Evolutionary conservation across 2,329 filamentous ascomycete genomes (phyloP), one percentile per base, ranked within the genome.

Genomic region (Aspergillus aculeatus): DNA sequence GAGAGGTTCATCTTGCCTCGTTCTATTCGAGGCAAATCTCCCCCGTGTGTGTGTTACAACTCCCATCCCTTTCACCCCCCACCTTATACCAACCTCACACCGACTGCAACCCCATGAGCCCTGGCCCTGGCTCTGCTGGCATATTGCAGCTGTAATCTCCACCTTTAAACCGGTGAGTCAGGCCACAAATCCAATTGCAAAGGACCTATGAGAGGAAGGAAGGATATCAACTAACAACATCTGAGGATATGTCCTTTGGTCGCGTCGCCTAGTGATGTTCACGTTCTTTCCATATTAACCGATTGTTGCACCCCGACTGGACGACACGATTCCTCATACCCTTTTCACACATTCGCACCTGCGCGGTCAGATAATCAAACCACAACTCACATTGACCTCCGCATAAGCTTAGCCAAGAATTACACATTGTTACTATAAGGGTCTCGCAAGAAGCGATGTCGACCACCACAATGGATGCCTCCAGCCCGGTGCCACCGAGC

Each of bases 11-110:
- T 19, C 16, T 19, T 44, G 16, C 14, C 16, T 44, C 38, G 3
- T 44, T 19, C 9, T 19, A 16, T 19, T 1, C 14, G 16, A 44
- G 16, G 16, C 38, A 44, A 29, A 29, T 29, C 7, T 2, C 38
- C 32, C 32, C 11, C 9, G 16, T 44, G 38, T 19, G 38, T 5
- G 16, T 9, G 38, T 35, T 16, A 44, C 16, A 7, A 44, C 16
- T 29, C 6, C 16, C 38, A n/a, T 44, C 38, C 10, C 26, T 29
- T 44, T 19, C 16, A 54, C 38, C 59, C 67, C 67, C 16, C 38
- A n/a, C 16, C 38, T 6, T 44, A 44, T 14, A 44, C 38, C 16
- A 16, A 16, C 38, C 38, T 44, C 38, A 44, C 38, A 19, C 38
- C 38, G 14, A 44, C 16, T 44, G 14, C 38, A 9, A n/a, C 38